Evolutionary conservation across 352 stramenopile genomes (phyloP).

Genomic region (Phytophthora hibernalis): DNA sequence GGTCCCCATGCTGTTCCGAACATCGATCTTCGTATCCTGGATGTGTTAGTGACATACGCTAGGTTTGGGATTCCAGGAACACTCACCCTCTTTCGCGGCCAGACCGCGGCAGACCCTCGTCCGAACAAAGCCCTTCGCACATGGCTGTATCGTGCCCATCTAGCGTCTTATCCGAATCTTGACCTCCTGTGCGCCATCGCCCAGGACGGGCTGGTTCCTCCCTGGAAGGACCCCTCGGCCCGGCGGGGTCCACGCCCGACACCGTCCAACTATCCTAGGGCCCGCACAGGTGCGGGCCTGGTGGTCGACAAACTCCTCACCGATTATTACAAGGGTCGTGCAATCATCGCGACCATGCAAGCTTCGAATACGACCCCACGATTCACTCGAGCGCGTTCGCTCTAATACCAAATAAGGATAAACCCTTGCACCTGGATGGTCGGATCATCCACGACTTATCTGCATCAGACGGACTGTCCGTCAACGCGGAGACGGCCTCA

Average conservation of each 20-base stretch:
- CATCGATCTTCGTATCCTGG: not conserved
- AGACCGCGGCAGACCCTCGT: slow-evolving; percentile 6
- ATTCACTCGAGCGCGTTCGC: not conserved
- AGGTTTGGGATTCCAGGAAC: slow-evolving; percentile 10
- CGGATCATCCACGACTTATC: not conserved
- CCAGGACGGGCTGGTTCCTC: not conserved
- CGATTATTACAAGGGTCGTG: not conserved
- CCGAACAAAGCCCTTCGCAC: slow-evolving; percentile 20
- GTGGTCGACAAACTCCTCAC: not conserved
- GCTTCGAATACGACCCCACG: not conserved
- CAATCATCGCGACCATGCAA: not conserved
- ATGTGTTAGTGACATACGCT: not conserved
- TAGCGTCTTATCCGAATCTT: slow-evolving; percentile 3
- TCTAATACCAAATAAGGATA: not conserved
- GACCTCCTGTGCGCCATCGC: slow-evolving; percentile 11
- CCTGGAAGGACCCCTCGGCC: not conserved
- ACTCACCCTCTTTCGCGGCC: slow-evolving; percentile 11
- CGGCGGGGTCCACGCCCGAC: no score
- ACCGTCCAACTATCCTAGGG: no score
- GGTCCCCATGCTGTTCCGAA: not conserved
- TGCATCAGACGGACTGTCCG: not conserved
- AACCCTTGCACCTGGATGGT: not conserved
- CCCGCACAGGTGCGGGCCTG: not conserved
- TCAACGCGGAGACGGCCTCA: not conserved
- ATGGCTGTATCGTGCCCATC: slow-evolving; percentile 13